Percentiles rank a stretch among this genome's conserved stretches.
phyloP scores from a whole-genome alignment of 2,329 filamentous ascomycete species.

The Trichoderma cornu-damae region DNA sequence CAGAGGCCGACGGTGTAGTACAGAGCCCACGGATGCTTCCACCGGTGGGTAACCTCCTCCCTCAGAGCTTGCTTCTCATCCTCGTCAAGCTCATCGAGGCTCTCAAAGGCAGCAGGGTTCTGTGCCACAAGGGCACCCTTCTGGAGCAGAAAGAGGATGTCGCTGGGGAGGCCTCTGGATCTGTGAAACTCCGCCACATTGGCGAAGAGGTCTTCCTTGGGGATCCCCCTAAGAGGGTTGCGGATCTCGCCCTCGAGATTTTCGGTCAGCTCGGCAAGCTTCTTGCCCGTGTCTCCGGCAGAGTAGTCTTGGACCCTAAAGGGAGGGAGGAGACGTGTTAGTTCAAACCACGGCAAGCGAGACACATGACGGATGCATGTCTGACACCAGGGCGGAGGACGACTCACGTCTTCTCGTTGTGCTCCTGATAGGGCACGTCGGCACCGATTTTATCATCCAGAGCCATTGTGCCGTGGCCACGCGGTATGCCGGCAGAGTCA shows the following conservation, averaged over 20 bases:
- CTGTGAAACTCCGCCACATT: conserved; percentile 51
- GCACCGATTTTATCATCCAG: conserved; percentile 10
- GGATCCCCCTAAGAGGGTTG: conserved; percentile 49
- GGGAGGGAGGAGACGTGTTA: background rate
- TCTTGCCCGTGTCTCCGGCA: background rate
- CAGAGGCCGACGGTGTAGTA: conserved; percentile 46
- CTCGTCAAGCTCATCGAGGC: conserved; percentile 42
- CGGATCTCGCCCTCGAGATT: conserved; percentile 30
- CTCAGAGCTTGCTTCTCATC: conserved; percentile 38
- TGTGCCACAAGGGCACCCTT: conserved; percentile 31
- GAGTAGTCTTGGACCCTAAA: conserved; percentile 1
- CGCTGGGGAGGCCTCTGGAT: conserved; percentile 41
- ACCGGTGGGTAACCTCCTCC: conserved; percentile 44
- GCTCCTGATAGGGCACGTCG: conserved; percentile 9
- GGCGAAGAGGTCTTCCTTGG: conserved; percentile 46
- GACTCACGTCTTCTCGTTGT: conserved; percentile 16
- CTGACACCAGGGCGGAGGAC: background rate
- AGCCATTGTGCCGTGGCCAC: conserved; percentile 9
- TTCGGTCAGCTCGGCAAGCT: conserved; percentile 16
- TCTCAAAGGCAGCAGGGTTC: conserved; percentile 43
- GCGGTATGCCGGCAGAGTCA: background rate
- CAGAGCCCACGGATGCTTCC: conserved; percentile 44
- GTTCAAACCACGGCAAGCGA: background rate
- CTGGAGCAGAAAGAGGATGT: conserved; percentile 37
- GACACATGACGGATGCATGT: background rate